Evolutionary conservation across 2,329 filamentous ascomycete genomes (phyloP).

Genomic region (Pseudopithomyces chartarum): DNA sequence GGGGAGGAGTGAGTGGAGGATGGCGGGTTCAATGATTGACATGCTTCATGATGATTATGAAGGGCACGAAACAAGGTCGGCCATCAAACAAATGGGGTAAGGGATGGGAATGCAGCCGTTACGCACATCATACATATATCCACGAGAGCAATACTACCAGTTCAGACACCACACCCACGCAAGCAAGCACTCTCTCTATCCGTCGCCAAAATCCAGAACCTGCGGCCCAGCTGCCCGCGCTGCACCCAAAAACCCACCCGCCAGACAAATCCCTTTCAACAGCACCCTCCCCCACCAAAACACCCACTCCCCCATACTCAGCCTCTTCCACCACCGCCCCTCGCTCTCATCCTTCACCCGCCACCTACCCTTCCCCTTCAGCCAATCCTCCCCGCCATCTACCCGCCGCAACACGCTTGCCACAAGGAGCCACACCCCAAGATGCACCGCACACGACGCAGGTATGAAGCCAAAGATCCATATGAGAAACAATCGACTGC

Average conservation of each 20-base stretch:
- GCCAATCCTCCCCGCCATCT: conserved; percentile 10
- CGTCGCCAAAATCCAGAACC: not conserved
- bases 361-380: conserved; percentile 9
- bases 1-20: not conserved
- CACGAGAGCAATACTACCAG: not conserved
- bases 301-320: conserved; percentile 11
- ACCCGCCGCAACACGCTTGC: conserved; percentile 9
- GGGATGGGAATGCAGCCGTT: not conserved
- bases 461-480: conserved; percentile 26
- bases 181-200: not conserved
- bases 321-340: conserved; percentile 9
- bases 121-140: not conserved
- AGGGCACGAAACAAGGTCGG: not conserved
- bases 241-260: conserved; percentile 21
- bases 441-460: conserved; percentile 18
- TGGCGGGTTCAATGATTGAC: not conserved
- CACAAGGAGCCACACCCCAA: conserved; percentile 21
- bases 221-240: conserved; percentile 23
- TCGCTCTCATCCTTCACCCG: not conserved
- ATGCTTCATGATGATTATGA: not conserved
- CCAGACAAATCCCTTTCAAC: conserved; percentile 16
- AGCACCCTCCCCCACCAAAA: conserved; percentile 16
- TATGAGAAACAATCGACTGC: conserved; percentile 24
- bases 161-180: not conserved
- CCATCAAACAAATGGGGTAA: not conserved